phyloP scores from a whole-genome alignment of 441 rosid genomes.

The Corymbia calophylla region DNA sequence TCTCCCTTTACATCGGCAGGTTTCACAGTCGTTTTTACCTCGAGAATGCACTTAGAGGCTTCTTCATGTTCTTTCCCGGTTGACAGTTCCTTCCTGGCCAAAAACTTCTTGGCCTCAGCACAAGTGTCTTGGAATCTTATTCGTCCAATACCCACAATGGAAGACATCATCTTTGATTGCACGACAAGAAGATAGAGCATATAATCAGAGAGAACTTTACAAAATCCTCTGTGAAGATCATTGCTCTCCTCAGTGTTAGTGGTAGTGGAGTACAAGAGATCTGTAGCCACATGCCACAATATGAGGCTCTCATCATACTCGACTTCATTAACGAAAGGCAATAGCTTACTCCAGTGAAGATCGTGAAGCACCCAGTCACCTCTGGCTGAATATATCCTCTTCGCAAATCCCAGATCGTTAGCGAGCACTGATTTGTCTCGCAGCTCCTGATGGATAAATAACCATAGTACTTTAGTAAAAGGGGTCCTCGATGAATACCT shows the following conservation, averaged over 20 bases:
- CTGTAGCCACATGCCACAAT: slow-evolving; percentile 66
- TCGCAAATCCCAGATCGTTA: slow-evolving; percentile 33
- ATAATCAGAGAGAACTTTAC: slow-evolving; percentile 47
- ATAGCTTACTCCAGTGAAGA: slow-evolving; percentile 6
- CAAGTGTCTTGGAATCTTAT: slow-evolving; percentile 49
- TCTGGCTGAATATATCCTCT: slow-evolving; percentile 30
- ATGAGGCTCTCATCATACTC: slow-evolving; percentile 54
- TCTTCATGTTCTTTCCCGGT: background rate
- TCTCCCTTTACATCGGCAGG: slow-evolving; percentile 45
- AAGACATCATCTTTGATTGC: slow-evolving; percentile 48
- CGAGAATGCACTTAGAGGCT: slow-evolving; percentile 15
- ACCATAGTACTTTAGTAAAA: slow-evolving; percentile 36
- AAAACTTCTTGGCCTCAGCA: slow-evolving; percentile 41
- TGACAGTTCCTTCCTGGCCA: slow-evolving; percentile 15
- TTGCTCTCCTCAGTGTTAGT: background rate
- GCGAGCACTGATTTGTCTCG: slow-evolving; percentile 25
- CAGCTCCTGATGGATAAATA: slow-evolving; percentile 28
- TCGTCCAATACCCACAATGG: slow-evolving; percentile 54
- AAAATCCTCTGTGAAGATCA: slow-evolving; percentile 11
- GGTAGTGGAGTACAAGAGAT: slow-evolving; percentile 31
- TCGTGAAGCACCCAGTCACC: slow-evolving; percentile 41
- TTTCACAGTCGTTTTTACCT: slow-evolving; percentile 18
- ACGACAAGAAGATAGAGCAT: slow-evolving; percentile 48
- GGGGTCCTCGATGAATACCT: slow-evolving; percentile 22
- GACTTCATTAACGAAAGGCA: slow-evolving; percentile 20